Conservation (phyloP, 2,329 filamentous ascomycete species). For the Hymenoscyphus fructigenus region DNA sequence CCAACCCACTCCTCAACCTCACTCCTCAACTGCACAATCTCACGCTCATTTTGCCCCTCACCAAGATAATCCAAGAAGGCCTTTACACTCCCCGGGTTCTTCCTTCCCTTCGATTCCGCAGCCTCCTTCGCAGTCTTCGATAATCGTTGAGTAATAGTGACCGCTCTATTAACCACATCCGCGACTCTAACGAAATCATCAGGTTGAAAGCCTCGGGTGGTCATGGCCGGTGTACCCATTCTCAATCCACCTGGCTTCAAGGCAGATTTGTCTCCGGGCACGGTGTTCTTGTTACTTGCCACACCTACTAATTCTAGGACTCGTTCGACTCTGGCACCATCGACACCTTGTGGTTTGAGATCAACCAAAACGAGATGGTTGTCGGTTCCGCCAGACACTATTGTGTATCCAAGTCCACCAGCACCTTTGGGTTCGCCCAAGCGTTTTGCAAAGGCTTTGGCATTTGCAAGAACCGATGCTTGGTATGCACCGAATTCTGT, state of each 20-base stretch:
- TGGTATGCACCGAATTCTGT: constrained; percentile 94
- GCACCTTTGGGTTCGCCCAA: constrained; percentile 65
- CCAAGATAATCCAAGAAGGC: constrained; percentile 68
- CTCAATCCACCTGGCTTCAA: constrained; percentile 90
- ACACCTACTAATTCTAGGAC: constrained; percentile 91
- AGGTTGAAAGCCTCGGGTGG: constrained; percentile 86
- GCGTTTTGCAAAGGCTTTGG: constrained; percentile 76
- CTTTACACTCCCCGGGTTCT: constrained; percentile 63
- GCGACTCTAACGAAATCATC: constrained; percentile 86
- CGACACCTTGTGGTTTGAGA: constrained; percentile 82
- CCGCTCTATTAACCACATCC: constrained; percentile 80
- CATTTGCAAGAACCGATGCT: constrained; percentile 83
- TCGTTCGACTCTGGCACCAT: constrained; percentile 86
- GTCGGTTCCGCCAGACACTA: constrained; percentile 93
- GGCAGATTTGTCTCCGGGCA: constrained; percentile 91
- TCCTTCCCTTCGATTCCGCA: constrained; percentile 66
- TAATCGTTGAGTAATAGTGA: constrained; percentile 73
- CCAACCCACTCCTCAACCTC: constrained; percentile 80
- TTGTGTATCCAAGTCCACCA: constrained; percentile 77
- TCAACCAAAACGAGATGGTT: constrained; percentile 95
- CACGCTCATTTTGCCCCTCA: constrained; percentile 64
- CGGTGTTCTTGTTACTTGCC: constrained; percentile 99
- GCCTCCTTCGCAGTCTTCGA: constrained; percentile 70
- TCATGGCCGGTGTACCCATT: constrained; percentile 97
- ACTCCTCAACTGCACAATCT: constrained; percentile 70